A percentile compares a stretch with the other conserved stretches of the same genome.
phyloP scores from a whole-genome alignment of 1,284 basidiomycete genomes.

The Cutaneotrichosporon mucoides region DNA sequence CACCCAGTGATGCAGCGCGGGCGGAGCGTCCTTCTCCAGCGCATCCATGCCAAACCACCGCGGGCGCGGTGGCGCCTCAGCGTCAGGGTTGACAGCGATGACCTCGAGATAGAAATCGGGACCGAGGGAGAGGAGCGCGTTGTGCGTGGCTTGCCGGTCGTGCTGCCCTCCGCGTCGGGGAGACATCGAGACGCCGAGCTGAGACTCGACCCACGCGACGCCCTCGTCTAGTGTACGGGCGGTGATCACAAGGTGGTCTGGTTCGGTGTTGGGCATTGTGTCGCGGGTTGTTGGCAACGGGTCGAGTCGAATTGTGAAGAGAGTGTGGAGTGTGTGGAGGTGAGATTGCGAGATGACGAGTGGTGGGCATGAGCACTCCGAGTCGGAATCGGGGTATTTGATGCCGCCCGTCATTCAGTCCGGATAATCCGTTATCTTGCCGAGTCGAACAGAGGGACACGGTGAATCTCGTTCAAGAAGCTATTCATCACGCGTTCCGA shows the following conservation, averaged over 20 bases:
- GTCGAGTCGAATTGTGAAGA: too few relatives aligned
- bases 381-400: too few relatives aligned
- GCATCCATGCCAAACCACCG: conserved; percentile 7
- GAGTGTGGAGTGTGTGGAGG: too few relatives aligned
- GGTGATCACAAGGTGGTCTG: conserved; percentile 12
- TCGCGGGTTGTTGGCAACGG: too few relatives aligned
- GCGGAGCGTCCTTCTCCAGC: neutral
- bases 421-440: too few relatives aligned
- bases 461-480: too few relatives aligned
- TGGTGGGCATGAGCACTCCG: too few relatives aligned
- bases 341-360: too few relatives aligned
- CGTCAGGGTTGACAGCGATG: conserved; percentile 6
- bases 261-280: conserved; percentile 2
- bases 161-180: conserved; percentile 8
- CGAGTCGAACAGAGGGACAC: too few relatives aligned
- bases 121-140: conserved; percentile 10
- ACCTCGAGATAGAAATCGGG: conserved; percentile 11
- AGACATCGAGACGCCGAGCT: conserved; percentile 4
- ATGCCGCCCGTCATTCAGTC: too few relatives aligned
- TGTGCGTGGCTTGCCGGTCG: conserved; percentile 10
- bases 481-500: too few relatives aligned
- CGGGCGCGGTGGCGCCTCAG: neutral
- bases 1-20: conserved; percentile 6
- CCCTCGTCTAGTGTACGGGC: conserved; percentile 5
- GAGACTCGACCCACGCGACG: conserved; percentile 5